Conservation (phyloP, 1,139 yeast genomes). For the Debaryomyces sp. region DNA sequence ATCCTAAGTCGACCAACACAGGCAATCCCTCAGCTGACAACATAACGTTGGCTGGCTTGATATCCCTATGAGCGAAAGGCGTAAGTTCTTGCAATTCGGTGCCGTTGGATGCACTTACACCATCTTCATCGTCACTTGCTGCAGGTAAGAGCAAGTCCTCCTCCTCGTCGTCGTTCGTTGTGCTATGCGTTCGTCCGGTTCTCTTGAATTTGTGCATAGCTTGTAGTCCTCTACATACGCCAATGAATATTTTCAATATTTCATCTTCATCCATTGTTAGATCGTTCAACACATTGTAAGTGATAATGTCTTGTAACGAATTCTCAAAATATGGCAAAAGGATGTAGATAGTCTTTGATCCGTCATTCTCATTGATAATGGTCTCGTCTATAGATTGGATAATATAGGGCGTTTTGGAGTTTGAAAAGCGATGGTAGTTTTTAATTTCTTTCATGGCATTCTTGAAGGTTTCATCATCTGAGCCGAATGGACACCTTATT, state of each 20-base stretch:
- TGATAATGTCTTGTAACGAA: conserved; percentile 79
- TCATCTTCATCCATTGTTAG: conserved; percentile 60
- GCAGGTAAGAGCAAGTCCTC: conserved; percentile 34
- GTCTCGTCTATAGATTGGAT: conserved; percentile 72
- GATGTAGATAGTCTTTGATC: conserved; percentile 76
- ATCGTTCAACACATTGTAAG: conserved; percentile 60
- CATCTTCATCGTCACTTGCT: conserved; percentile 34
- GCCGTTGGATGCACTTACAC: conserved; percentile 17
- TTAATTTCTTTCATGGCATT: conserved; percentile 77
- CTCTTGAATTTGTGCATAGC: conserved; percentile 71
- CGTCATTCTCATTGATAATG: conserved; percentile 73
- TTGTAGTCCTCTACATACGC: conserved; percentile 73
- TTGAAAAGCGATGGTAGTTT: conserved; percentile 67
- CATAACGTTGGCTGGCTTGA: conserved; percentile 91
- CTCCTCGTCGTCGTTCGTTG: conserved; percentile 30
- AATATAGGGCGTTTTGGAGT: conserved; percentile 60
- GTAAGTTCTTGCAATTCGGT: conserved; percentile 61
- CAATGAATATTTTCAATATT: conserved; percentile 61
- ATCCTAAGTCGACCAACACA: conserved; percentile 83
- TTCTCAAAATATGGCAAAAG: conserved; percentile 73
- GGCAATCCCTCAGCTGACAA: conserved; percentile 72
- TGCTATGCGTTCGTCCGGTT: conserved; percentile 18
- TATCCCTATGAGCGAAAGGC: conserved; percentile 83
- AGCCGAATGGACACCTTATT: conserved; percentile 86
- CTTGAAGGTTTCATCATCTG: conserved; percentile 59